Evolutionary conservation across 1,284 basidiomycete species (phyloP).

Genomic region (Hymenochaete sp.): DNA sequence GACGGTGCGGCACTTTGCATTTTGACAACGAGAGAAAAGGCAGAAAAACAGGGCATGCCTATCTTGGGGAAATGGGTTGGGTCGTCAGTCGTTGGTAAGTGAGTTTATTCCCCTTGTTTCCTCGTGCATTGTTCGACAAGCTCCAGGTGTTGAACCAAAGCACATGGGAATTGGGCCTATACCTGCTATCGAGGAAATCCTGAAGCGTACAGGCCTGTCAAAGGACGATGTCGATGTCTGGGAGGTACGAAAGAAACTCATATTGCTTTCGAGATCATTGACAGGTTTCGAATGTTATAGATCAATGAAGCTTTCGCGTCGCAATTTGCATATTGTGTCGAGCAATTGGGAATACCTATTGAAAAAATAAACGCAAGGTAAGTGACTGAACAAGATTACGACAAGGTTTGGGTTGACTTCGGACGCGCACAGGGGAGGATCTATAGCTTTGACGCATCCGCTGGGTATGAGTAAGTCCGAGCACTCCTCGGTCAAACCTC

Average conservation of each 20-base stretch:
- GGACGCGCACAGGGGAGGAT: conserved; percentile 55
- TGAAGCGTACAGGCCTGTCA: conserved; percentile 63
- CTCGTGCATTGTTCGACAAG: neutral
- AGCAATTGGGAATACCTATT: conserved; percentile 60
- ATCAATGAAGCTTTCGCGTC: conserved; percentile 86
- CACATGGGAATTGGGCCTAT: conserved; percentile 86
- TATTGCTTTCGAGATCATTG: conserved; percentile 29
- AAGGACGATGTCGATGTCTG: conserved; percentile 85
- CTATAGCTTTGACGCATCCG: conserved; percentile 78
- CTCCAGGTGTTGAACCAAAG: conserved; percentile 68
- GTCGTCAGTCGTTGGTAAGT: conserved; percentile 69
- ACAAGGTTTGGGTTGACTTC: neutral
- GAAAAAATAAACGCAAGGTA: conserved; percentile 86
- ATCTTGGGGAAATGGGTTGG: conserved; percentile 87
- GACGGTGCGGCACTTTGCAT: conserved; percentile 92
- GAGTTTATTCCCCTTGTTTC: conserved; percentile 22
- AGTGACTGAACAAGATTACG: conserved; percentile 19
- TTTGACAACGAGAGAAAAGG: conserved; percentile 76
- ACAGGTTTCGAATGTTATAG: neutral
- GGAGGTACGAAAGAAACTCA: conserved; percentile 54
- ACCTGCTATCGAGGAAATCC: conserved; percentile 74
- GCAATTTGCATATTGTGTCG: conserved; percentile 76
- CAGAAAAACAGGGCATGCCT: conserved; percentile 77
- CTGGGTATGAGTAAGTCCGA: conserved; percentile 65
- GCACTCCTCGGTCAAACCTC: conserved; percentile 5